Conservation (phyloP, 2,329 filamentous ascomycete genomes). For the Sarocladiaceae sp. region DNA sequence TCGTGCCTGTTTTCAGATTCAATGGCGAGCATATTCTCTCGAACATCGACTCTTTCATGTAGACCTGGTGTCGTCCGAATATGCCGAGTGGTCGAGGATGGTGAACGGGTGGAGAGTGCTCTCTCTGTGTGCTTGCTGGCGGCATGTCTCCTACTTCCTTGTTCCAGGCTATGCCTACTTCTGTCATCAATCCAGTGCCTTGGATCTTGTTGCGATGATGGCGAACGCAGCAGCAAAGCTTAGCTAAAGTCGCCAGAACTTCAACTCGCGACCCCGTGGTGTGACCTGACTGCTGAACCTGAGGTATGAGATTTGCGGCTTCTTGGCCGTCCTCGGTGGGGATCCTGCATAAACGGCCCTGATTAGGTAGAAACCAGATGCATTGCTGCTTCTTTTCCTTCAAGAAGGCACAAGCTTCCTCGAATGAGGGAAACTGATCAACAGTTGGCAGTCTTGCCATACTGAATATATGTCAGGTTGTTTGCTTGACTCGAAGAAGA, state of each 20-base stretch:
- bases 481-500: too few species aligned
- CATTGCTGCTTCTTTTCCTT: background rate
- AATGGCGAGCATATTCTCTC: background rate
- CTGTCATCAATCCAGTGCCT: background rate
- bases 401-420: background rate
- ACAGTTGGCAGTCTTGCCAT: slow-evolving; percentile 1
- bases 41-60: background rate
- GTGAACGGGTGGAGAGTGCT: background rate
- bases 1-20: background rate
- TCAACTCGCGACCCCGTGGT: background rate
- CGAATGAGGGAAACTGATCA: background rate
- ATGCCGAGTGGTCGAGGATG: background rate
- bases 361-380: slow-evolving; percentile 1
- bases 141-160: background rate
- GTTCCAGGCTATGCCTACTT: background rate
- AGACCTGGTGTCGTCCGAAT: slow-evolving; percentile 1
- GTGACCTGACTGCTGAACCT: background rate
- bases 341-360: background rate
- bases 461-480: too few species aligned
- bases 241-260: background rate
- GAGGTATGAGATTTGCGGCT: background rate
- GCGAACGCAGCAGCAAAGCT: slow-evolving; percentile 3
- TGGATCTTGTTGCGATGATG: slow-evolving; percentile 5
- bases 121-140: background rate
- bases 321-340: background rate